Evolutionary conservation across 306 rosid species (phyloP).

Genomic region (Castanea mollissima): DNA sequence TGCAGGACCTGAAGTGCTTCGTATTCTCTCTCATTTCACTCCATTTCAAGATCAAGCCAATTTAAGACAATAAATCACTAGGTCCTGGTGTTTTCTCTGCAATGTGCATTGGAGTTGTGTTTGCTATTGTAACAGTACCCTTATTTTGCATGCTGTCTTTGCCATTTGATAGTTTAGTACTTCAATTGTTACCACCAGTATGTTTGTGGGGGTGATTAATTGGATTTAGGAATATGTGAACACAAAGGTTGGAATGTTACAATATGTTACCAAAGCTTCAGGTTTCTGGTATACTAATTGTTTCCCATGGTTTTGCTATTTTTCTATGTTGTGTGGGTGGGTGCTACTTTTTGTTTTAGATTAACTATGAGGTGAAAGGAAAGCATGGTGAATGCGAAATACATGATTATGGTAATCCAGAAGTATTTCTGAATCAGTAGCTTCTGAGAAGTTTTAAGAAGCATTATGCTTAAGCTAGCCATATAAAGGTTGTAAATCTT

Average conservation of each 20-base stretch:
- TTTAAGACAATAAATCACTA: constrained; percentile 33
- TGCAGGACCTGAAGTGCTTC: constrained; percentile 95
- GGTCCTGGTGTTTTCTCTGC: neutral
- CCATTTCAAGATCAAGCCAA: constrained; percentile 97
- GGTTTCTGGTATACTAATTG: neutral
- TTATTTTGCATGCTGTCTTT: neutral
- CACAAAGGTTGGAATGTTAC: neutral
- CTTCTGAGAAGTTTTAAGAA: too few relatives aligned
- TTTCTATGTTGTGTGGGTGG: neutral
- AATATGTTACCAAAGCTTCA: neutral
- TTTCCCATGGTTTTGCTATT: neutral
- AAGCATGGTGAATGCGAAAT: too few relatives aligned
- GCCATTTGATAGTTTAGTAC: neutral
- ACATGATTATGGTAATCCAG: too few relatives aligned
- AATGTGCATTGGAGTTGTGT: constrained; percentile 12
- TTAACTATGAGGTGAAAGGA: too few relatives aligned
- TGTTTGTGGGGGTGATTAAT: constrained; percentile 13
- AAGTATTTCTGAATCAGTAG: too few relatives aligned
- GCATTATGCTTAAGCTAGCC: too few relatives aligned
- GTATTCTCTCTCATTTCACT: constrained; percentile 94
- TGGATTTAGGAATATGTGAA: neutral
- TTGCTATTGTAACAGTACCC: constrained; percentile 14
- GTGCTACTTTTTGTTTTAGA: too few relatives aligned
- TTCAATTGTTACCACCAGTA: neutral
- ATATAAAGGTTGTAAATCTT: too few relatives aligned